Conservation (phyloP, 129 eudicot species). For the Ambrosia artemisiifolia region DNA sequence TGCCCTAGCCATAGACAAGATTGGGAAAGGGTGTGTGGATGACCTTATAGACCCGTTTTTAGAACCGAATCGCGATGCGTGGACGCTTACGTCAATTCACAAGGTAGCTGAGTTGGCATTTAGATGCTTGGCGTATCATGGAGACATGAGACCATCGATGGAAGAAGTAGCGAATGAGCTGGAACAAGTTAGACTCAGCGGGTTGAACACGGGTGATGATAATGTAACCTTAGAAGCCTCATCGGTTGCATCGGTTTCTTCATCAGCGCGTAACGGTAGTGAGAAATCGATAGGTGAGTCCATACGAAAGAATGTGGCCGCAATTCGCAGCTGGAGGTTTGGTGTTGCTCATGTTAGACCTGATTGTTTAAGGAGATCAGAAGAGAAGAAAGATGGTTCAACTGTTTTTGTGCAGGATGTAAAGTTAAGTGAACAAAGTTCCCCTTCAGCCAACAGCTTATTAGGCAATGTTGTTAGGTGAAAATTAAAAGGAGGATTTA, state of each 20-base stretch:
- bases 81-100: constrained; percentile 84
- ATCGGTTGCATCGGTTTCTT: constrained; percentile 60
- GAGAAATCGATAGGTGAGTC: constrained; percentile 43
- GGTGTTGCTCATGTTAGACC: constrained; percentile 36
- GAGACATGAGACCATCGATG: constrained; percentile 94
- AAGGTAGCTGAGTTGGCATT: constrained; percentile 89
- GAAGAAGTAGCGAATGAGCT: constrained; percentile 88
- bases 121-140: constrained; percentile 80
- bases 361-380: constrained; percentile 40
- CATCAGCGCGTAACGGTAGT: constrained; percentile 57
- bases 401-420: constrained; percentile 64
- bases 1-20: constrained; percentile 57
- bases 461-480: constrained; percentile 50
- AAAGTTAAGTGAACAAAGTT: constrained; percentile 72
- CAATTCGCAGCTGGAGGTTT: constrained; percentile 54
- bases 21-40: constrained; percentile 74
- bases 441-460: constrained; percentile 78
- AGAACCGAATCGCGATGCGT: constrained; percentile 84
- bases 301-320: constrained; percentile 21
- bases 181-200: constrained; percentile 62
- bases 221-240: constrained; percentile 51
- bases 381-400: constrained; percentile 57
- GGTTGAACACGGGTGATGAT: constrained; percentile 68
- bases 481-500: neutral
- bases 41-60: constrained; percentile 73